Base-by-base conservation (phyloP, 768 basidiomycete species). In the Boletus rufocinnamomeus region DNA sequence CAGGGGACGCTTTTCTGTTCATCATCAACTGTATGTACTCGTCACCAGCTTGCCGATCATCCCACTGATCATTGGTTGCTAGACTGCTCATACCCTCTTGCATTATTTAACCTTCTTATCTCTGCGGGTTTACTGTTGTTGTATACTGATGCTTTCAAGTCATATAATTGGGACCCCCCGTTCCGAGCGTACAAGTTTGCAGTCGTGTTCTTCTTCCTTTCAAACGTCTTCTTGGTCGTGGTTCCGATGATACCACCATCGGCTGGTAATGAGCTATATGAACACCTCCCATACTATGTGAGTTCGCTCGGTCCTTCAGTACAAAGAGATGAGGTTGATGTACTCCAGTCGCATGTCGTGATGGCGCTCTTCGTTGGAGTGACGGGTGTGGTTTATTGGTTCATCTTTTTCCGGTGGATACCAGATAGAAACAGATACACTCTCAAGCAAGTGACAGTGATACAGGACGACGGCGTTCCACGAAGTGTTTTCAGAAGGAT, bases 1-100 rank as follows among this genome's bases (percentile, higher is more conserved):
- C 87, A 0, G 89, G 91, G 3, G 89, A 91, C 62, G 87, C 87
- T 0, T 92, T 89, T 65, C 77, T 84, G 30, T 89, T 92, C 71
- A 78, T 85, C 63, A 77, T 88, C 56, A 87, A 83, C 64, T 67
- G 88, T 87, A 52, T 60, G 86, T 69, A 23, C 19, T 27, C 9
- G n/a, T n/a, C 21, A 25, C 32, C 28, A 38, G 55, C 21, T 48
- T 32, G 30, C 32, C 9, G 41, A 32, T 3, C 23, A 6, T 21
- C 23, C 28, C 17, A 16, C 52, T 58, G 21, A 57, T 28, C 38
- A 13, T 37, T 27, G 25, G 16, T 37, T 37, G 3, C 10, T 35
- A 89, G 87, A 84, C 19, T 78, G 79, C 2, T 84, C 85, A 0
- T 88, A 87, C 63, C 84, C 83, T 4, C 60, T 78, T 19, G 75